Evolutionary conservation across 805 yeast species (phyloP).

Genomic region (Saccharomycopsis fibuligera): DNA sequence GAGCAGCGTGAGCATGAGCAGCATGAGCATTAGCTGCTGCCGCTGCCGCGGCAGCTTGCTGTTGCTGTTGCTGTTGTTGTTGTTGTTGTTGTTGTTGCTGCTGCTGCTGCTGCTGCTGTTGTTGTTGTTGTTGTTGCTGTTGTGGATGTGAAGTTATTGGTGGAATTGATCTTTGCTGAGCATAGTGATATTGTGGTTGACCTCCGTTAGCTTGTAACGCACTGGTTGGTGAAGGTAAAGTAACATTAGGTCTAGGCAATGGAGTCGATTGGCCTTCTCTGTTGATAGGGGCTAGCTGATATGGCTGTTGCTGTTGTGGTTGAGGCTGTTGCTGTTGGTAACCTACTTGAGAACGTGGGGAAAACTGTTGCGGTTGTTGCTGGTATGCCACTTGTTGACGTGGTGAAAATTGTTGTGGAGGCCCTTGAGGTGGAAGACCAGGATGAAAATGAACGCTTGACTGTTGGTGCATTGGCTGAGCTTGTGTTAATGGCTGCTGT

Average conservation of each 20-base stretch:
- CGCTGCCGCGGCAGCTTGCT: no score
- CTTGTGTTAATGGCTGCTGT: constrained; percentile 10
- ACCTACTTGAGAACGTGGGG: background rate
- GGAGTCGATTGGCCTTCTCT: constrained; percentile 12
- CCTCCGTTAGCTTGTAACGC: background rate
- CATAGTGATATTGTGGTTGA: constrained; percentile 9
- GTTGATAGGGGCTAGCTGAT: constrained; percentile 3
- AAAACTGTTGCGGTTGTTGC: constrained; percentile 9
- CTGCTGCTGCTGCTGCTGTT: no score
- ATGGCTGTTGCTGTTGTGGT: background rate
- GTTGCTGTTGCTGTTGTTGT: no score
- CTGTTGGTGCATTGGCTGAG: constrained; percentile 25
- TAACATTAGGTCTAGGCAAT: background rate
- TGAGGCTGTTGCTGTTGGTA: background rate
- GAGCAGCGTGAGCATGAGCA: no score
- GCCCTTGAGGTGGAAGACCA: constrained; percentile 23
- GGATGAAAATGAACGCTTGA: constrained; percentile 22
- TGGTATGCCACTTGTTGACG: constrained; percentile 4
- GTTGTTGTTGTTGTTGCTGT: constrained; percentile 2
- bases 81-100: no score
- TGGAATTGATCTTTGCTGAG: constrained; percentile 1
- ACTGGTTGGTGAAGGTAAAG: constrained; percentile 4
- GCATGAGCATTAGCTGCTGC: no score
- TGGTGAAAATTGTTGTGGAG: constrained; percentile 15
- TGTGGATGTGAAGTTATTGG: constrained; percentile 4